A percentile compares a stretch with the other conserved stretches of the same genome.
phyloP scores from a whole-genome alignment of 169 alveolate genomes.

The Cryptosporidium sp. region DNA sequence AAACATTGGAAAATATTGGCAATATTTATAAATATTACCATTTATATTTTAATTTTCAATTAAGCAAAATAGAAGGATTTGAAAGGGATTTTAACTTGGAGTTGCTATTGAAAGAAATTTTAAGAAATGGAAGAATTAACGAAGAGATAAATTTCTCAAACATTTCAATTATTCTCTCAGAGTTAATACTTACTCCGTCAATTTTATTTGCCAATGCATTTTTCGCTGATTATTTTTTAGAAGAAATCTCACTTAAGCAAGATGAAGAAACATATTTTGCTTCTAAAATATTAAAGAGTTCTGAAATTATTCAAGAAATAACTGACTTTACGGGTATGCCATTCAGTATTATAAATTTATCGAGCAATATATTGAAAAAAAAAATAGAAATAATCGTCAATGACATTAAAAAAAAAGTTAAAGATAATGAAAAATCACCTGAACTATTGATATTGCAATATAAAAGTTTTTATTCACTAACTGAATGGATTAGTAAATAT shows the following conservation, averaged over 20 bases:
- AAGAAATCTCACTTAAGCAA: neutral
- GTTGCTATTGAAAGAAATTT: constrained; percentile 8
- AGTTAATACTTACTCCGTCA: constrained; percentile 22
- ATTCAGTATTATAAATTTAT: constrained; percentile 12
- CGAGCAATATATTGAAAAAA: constrained; percentile 31
- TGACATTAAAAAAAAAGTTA: neutral
- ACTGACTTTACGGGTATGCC: constrained; percentile 32
- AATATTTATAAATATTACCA: constrained; percentile 38
- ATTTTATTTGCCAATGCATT: constrained; percentile 43
- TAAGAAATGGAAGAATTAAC: neutral
- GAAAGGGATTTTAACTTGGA: constrained; percentile 7
- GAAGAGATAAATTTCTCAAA: constrained; percentile 13
- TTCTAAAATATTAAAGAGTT: constrained; percentile 9
- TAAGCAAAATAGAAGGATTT: neutral
- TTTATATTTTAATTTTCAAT: constrained; percentile 13
- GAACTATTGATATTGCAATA: neutral
- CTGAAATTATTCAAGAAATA: constrained; percentile 25
- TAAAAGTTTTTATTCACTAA: constrained; percentile 10
- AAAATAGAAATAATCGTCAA: neutral
- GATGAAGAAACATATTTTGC: neutral
- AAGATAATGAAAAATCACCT: neutral
- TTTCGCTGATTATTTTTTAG: neutral
- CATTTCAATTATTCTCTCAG: constrained; percentile 37
- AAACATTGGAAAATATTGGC: neutral
- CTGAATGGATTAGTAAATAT: constrained; percentile 45